Conservation (phyloP, 192 early-diverging fungal species). For the Linnemannia exigua region DNA sequence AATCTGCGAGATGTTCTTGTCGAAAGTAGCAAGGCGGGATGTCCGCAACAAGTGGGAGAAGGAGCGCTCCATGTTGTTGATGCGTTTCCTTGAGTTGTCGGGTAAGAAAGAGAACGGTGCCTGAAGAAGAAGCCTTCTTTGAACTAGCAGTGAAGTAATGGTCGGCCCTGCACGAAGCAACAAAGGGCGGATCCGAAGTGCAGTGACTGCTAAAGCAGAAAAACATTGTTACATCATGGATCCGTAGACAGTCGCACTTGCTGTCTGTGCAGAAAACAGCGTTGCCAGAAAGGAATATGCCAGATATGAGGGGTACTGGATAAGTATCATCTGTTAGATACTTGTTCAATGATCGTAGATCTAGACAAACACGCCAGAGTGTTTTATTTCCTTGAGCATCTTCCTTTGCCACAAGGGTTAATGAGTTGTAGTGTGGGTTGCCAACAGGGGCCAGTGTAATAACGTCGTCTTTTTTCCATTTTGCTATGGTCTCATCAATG, state of each 20-base stretch:
- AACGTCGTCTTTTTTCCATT: too few relatives aligned
- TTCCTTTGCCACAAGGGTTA: too few relatives aligned
- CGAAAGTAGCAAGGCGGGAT: slow-evolving; percentile 78
- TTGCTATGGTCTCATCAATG: too few relatives aligned
- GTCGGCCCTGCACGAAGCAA: not conserved
- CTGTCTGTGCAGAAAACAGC: not conserved
- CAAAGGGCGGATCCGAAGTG: not conserved
- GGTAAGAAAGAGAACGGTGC: not conserved
- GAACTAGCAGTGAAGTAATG: not conserved
- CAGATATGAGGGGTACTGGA: too few relatives aligned
- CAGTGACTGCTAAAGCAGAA: not conserved
- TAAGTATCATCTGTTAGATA: too few relatives aligned
- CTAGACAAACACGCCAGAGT: too few relatives aligned
- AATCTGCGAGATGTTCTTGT: slow-evolving; percentile 77
- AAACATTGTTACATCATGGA: slow-evolving; percentile 11
- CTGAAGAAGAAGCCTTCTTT: not conserved
- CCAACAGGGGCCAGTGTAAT: too few relatives aligned
- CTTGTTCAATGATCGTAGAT: too few relatives aligned
- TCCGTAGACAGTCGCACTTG: not conserved
- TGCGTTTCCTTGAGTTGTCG: not conserved
- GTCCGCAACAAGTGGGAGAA: slow-evolving; percentile 76
- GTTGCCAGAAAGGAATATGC: too few relatives aligned
- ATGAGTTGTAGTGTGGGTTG: too few relatives aligned
- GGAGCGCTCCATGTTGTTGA: slow-evolving; percentile 68
- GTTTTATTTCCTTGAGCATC: too few relatives aligned